Percentiles rank a stretch among this genome's conserved stretches.
These are phyloP conservation scores for Phlebopus sp. DNA, from an alignment of 1,284 basidiomycete genomes.

Conservation along the genomic window DNA sequence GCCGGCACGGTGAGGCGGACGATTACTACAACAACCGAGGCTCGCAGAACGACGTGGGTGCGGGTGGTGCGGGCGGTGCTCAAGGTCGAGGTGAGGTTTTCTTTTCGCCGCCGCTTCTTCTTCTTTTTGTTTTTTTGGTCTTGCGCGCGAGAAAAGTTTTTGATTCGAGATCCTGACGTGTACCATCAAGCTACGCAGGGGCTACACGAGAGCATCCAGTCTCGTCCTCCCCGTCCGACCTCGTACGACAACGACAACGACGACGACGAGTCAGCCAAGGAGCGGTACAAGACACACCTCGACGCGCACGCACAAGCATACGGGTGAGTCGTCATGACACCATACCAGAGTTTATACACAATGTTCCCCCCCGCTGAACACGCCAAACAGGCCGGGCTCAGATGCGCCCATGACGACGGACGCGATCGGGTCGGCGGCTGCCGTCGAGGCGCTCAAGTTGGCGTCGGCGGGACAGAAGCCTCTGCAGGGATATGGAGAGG, in stretches of 20 bases:
- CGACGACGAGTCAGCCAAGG: constrained; percentile 10
- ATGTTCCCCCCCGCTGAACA: constrained; percentile 15
- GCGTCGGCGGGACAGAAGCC: constrained; percentile 10
- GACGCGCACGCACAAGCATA: constrained; percentile 33
- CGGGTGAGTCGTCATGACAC: constrained; percentile 20
- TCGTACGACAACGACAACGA: constrained; percentile 2
- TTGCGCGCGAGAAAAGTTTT: no score
- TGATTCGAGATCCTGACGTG: constrained; percentile 15
- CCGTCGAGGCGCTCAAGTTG: constrained; percentile 32
- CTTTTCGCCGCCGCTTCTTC: constrained; percentile 16
- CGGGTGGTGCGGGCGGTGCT: no score
- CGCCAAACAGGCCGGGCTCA: no score
- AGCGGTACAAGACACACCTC: constrained; percentile 17
- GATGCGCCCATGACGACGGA: constrained; percentile 29
- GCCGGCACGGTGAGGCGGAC: constrained; percentile 20
- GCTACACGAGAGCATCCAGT: constrained; percentile 20
- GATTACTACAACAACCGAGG: constrained; percentile 22
- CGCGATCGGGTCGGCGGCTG: constrained; percentile 28
- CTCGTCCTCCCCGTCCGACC: constrained; percentile 5
- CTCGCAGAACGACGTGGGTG: constrained; percentile 17
- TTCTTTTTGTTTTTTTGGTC: no score
- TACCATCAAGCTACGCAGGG: constrained; percentile 25
- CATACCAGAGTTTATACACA: constrained; percentile 9
- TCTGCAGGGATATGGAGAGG: not conserved
- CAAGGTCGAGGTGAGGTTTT: constrained; percentile 7